Base-by-base conservation (phyloP, 2,329 filamentous ascomycete species). In the Aspergillus brasiliensis region DNA sequence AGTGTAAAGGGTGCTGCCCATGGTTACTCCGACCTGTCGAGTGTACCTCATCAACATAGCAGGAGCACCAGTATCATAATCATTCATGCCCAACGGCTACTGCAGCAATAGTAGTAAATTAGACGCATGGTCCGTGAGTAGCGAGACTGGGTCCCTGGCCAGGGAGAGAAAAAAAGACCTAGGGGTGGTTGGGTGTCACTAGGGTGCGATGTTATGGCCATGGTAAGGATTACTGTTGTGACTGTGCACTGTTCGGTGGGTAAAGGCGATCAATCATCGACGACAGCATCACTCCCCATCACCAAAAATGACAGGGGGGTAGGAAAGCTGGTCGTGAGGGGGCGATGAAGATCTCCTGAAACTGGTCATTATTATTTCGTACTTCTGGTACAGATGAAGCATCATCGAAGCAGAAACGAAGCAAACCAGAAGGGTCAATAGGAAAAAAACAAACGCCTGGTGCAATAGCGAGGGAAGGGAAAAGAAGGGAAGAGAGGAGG, bases 51-150 rank as follows among this genome's bases (percentile, higher is more conserved):
- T 38, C 51, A 44, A 28, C 51, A 54, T 44, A 54, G 38, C n/a
- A 55, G 42, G 28, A 58, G 27, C 40, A 51, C 48, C n/a, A 15
- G 7, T 31, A 25, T 42, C 53, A 56, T 53, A 58, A 66, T 58
- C 62, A 69, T 74, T 70, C 66, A 66, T 75, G 71, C 72, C 67
- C 67, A 66, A 69, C 65, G 61, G 56, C 51, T 60, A 54, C 57
- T 62, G 54, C 60, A 60, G 65, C 55, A 58, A 60, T 64, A 58
- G 63, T 57, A 62, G 62, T 44, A 70, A 69, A 71, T 61, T 55
- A 57, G 63, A 64, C 66, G 65, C 65, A 69, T 56, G 47, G 59
- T 64, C 55, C 57, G 60, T 66, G 60, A 64, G 61, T 58, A 52
- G 34, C 56, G 47, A 65, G 65, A 65, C 63, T 53, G 67, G 69